Percentiles rank a stretch among this genome's conserved stretches.
Conservation (phyloP, 1,139 yeast species). For the Saccharomyces hybrid region DNA sequence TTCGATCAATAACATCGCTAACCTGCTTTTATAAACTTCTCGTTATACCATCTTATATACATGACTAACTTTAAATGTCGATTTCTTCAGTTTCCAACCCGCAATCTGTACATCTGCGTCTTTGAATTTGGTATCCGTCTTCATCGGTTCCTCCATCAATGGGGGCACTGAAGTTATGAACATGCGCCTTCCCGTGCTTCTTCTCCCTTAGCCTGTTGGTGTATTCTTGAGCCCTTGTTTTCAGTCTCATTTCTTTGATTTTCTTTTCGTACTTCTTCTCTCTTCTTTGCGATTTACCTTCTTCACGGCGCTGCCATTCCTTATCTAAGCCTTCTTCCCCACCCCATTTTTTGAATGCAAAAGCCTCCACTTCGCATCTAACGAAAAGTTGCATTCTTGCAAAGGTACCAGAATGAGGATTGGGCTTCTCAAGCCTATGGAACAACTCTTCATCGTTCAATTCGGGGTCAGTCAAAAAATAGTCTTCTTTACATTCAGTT, state of each 20-base stretch:
- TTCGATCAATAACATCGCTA: neutral
- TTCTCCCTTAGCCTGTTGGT: slow-evolving; percentile 58
- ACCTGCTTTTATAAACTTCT: neutral
- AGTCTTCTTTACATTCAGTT: slow-evolving; percentile 92
- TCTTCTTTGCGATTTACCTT: slow-evolving; percentile 58
- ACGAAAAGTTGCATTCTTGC: slow-evolving; percentile 88
- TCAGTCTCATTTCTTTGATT: slow-evolving; percentile 77
- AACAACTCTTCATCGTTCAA: slow-evolving; percentile 60
- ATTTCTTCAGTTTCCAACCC: slow-evolving; percentile 81
- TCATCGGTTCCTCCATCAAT: slow-evolving; percentile 35
- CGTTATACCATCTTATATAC: neutral
- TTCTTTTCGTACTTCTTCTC: slow-evolving; percentile 73
- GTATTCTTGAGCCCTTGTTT: slow-evolving; percentile 86
- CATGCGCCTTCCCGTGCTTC: slow-evolving; percentile 50
- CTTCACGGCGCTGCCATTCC: slow-evolving; percentile 87
- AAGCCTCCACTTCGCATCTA: slow-evolving; percentile 84
- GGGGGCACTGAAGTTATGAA: slow-evolving; percentile 72
- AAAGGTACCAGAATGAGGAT: slow-evolving; percentile 84
- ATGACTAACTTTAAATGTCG: slow-evolving; percentile 25
- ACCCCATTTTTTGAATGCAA: slow-evolving; percentile 93
- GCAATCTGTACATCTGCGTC: slow-evolving; percentile 67
- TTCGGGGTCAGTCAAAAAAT: slow-evolving; percentile 87
- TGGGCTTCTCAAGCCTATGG: slow-evolving; percentile 79
- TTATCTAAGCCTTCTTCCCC: slow-evolving; percentile 77
- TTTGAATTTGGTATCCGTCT: slow-evolving; percentile 42